Base-by-base conservation (phyloP, 768 basidiomycete species). In the Galerina sulciceps region DNA sequence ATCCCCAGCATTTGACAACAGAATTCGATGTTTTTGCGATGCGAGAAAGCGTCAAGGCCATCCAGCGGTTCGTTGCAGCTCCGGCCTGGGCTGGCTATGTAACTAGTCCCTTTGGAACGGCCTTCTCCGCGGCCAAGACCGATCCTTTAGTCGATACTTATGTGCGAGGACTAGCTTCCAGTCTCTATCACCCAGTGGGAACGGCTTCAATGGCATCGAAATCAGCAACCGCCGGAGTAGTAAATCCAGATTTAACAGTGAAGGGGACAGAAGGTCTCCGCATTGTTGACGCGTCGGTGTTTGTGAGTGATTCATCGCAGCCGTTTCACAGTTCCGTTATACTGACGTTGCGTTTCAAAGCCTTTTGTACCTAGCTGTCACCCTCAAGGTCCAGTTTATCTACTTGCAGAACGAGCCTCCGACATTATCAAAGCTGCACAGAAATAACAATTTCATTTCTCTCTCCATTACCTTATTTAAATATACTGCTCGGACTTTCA, bases 1-100 rank as follows among this genome's bases (percentile, higher is more conserved):
- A 85, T 63, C 79, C 82, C 2, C 76, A 75, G 42, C 77, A 80
- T 70, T 72, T 80, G 36, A 66, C 51, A 45, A 65, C 64, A 14
- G 56, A 60, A 6, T 66, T 70, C 38, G 75, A 75, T 54, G 51
- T 71, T 22, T 55, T 57, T n/a, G 64, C 65, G 9, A 53, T 72
- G 45, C 61, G 66, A 3, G 65, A 70, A 51, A 59, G 65, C 2
- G 46, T 70, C 48, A 62, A 62, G 37, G 48, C 58, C 17, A 58
- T 58, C 1, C 35, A 58, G 20, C 52, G 55, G 6, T 73, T 75
- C 55, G 43, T 67, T 6, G 20, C 58, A 5, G 68, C 68, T 3
- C 48, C 64, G 10, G 50, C 71, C 0, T 76, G 69, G 69, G 40
- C 59, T 2, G 65, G 60, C 11, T 75, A 67, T 53, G 57, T 75